Evolutionary conservation across 2,329 filamentous ascomycete genomes (phyloP).

Genomic region (Alternaria alternata): DNA sequence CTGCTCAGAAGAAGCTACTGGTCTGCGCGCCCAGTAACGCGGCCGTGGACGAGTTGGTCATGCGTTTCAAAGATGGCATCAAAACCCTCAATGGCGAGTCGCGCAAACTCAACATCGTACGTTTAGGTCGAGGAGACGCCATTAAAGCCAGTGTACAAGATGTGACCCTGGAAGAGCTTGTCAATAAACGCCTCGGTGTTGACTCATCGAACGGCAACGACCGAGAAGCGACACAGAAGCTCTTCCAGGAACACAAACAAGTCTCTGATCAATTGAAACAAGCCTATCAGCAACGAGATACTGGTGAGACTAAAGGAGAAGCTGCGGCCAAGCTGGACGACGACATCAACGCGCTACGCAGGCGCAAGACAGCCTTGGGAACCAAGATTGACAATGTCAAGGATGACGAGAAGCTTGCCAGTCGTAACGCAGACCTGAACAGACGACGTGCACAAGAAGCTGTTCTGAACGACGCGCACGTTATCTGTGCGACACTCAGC

Average conservation of each 20-base stretch:
- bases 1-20: slow-evolving; percentile 79
- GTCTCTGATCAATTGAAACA: slow-evolving; percentile 72
- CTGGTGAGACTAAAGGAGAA: slow-evolving; percentile 66
- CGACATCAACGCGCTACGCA: slow-evolving; percentile 79
- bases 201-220: slow-evolving; percentile 51
- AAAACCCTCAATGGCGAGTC: slow-evolving; percentile 76
- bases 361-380: slow-evolving; percentile 77
- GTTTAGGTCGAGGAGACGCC: slow-evolving; percentile 87
- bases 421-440: slow-evolving; percentile 85
- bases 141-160: slow-evolving; percentile 90
- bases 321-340: slow-evolving; percentile 74
- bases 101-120: slow-evolving; percentile 84
- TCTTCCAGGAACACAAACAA: slow-evolving; percentile 74
- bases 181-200: slow-evolving; percentile 72
- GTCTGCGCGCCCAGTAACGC: slow-evolving; percentile 99
- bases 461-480: slow-evolving; percentile 87
- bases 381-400: slow-evolving; percentile 86
- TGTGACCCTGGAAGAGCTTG: slow-evolving; percentile 91
- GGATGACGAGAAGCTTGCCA: slow-evolving; percentile 81
- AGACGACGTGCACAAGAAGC: slow-evolving; percentile 87
- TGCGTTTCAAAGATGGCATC: slow-evolving; percentile 87
- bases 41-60: slow-evolving; percentile 93
- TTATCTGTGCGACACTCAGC: slow-evolving; percentile 93
- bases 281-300: slow-evolving; percentile 73
- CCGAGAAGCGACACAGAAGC: slow-evolving; percentile 64